Conservation (phyloP, 73 alveolate species). For the Paramecium octaurelia region DNA sequence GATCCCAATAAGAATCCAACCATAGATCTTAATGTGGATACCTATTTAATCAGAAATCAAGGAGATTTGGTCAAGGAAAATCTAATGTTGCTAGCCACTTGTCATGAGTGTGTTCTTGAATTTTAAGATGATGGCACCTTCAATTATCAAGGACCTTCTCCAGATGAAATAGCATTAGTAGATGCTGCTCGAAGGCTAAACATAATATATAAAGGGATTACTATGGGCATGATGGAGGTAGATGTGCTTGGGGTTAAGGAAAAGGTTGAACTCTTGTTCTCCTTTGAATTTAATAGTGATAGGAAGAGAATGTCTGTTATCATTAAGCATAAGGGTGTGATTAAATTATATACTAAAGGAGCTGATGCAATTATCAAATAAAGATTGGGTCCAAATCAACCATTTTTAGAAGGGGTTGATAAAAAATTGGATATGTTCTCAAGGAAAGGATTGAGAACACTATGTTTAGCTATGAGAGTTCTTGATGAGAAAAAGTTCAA, state of each 20-base stretch:
- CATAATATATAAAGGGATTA: conserved; percentile 11
- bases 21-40: background rate
- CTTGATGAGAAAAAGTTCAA: conserved; percentile 72
- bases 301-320: conserved; percentile 96
- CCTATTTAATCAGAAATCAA: background rate
- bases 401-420: conserved; percentile 74
- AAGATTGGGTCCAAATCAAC: conserved; percentile 47
- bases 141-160: conserved; percentile 71
- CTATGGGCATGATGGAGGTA: background rate
- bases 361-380: conserved; percentile 76
- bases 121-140: conserved; percentile 50
- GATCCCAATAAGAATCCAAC: background rate
- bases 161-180: conserved; percentile 68
- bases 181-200: conserved; percentile 65
- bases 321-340: conserved; percentile 55
- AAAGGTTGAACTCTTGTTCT: conserved; percentile 64
- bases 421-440: conserved; percentile 82
- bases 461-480: conserved; percentile 81
- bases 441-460: conserved; percentile 85
- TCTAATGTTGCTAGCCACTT: conserved; percentile 44
- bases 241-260: conserved; percentile 46
- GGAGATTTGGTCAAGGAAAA: conserved; percentile 54
- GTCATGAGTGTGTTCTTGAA: conserved; percentile 70
- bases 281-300: conserved; percentile 88
- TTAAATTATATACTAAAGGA: conserved; percentile 68